Percentiles rank a stretch among this genome's conserved stretches.
Conservation (phyloP, 148 eudicot genomes). For the Linanthus parryae region DNA sequence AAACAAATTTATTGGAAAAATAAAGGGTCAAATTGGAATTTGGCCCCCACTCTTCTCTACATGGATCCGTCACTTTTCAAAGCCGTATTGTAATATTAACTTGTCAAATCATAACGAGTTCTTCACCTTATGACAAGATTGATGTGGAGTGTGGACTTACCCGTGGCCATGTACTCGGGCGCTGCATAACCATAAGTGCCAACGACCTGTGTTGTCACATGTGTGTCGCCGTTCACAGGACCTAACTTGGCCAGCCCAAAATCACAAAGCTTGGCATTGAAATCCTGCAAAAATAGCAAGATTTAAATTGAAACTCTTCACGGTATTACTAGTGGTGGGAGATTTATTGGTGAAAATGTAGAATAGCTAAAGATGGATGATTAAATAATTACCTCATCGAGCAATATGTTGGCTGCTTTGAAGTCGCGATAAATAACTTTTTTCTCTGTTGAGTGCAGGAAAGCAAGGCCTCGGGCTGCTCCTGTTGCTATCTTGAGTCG, state of each 20-base stretch:
- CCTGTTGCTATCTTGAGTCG: slow-evolving; percentile 67
- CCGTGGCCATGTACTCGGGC: slow-evolving; percentile 78
- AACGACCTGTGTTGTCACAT: slow-evolving; percentile 65
- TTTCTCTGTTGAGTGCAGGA: slow-evolving; percentile 75
- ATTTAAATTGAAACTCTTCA: too few relatives aligned
- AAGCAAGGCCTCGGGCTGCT: slow-evolving; percentile 78
- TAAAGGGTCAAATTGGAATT: too few relatives aligned
- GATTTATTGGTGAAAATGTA: too few relatives aligned
- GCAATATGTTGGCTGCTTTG: slow-evolving; percentile 71
- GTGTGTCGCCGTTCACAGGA: slow-evolving; percentile 60
- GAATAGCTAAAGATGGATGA: not conserved
- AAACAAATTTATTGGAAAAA: too few relatives aligned
- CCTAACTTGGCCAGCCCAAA: slow-evolving; percentile 91
- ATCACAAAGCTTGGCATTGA: slow-evolving; percentile 72
- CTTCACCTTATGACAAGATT: too few relatives aligned
- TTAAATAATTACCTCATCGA: slow-evolving; percentile 39
- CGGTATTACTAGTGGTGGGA: too few relatives aligned
- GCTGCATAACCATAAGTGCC: slow-evolving; percentile 93
- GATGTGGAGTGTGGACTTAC: slow-evolving; percentile 18
- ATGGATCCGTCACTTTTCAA: too few relatives aligned
- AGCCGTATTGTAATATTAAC: too few relatives aligned
- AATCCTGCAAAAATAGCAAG: slow-evolving; percentile 58
- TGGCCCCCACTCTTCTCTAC: too few relatives aligned
- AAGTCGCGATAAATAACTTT: slow-evolving; percentile 82
- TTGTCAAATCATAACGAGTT: too few relatives aligned